Base-by-base conservation (phyloP, 805 yeast species). In the Pichia californica region DNA sequence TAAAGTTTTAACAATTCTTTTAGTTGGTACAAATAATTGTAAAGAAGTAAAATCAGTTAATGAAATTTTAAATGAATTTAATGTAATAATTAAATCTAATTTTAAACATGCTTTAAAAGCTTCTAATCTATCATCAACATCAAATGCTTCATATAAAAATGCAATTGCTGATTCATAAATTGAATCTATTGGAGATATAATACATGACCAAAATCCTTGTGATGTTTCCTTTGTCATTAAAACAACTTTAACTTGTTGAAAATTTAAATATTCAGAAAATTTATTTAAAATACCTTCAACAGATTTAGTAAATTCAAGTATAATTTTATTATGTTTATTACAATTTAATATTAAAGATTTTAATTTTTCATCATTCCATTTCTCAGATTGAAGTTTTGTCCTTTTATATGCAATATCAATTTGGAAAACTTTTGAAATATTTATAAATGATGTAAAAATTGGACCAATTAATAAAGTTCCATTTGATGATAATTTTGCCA, bases 81-180 rank as follows among this genome's bases (percentile, higher is more conserved):
- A 52, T 8, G 80, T 71, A 7, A 64, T 56, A 3, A 62, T 54
- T 13, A 81, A 56, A 43, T 75, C 68, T 8, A 63, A 55, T 9
- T 61, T 59, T 21, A 88, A 62, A 30, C 81, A 56, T 4, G 70
- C 72, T 37, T 70, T 75, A n/a, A 86, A 69, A 29, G 88, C 87
- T 59, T 85, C 95, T 29, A 77, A 63, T 54, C 96, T 73, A 15
- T 89, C 96, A 43, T 77, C 80, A 13, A 81, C 85, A 58, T 88
- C 94, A 59, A 77, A 83, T 0, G 85, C 77, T 51, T 85, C 91
- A 53, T 83, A 82, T 3, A 88, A 58, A 18, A 87, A 69, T 48
- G 82, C 82, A 6, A 84, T 71, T 1, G 89, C 83, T 1, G 81
- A 71, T 55, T 86, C 88, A 46, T 80, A 82, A 4, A 82, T 61